Conservation (phyloP, 2,329 filamentous ascomycete genomes). For the Curvularia sp. region DNA sequence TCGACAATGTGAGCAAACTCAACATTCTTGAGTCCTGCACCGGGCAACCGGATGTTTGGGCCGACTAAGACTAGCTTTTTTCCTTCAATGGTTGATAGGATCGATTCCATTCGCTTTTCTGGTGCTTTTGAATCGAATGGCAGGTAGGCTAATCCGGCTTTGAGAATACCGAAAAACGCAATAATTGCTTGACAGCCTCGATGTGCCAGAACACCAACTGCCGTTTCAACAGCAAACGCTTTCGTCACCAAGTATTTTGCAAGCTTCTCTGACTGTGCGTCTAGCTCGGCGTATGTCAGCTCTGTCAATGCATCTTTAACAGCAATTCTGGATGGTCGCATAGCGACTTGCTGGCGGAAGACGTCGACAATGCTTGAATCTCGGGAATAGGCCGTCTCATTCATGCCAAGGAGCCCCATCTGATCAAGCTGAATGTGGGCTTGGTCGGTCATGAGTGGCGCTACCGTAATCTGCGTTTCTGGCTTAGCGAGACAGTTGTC, state of each 20-base stretch:
- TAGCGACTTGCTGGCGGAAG: slow-evolving; percentile 14
- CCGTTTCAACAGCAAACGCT: slow-evolving; percentile 8
- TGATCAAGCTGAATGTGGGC: background rate
- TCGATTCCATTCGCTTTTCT: slow-evolving; percentile 34
- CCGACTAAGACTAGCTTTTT: slow-evolving; percentile 49
- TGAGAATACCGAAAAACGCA: slow-evolving; percentile 52
- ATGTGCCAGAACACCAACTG: slow-evolving; percentile 28
- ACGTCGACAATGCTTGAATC: slow-evolving; percentile 14
- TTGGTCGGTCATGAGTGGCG: background rate
- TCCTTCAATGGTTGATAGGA: slow-evolving; percentile 55
- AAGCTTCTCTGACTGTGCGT: slow-evolving; percentile 10
- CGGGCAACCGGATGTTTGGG: background rate
- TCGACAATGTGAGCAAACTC: background rate
- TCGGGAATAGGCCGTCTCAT: slow-evolving; percentile 3
- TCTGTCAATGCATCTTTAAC: slow-evolving; percentile 14
- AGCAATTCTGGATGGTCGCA: slow-evolving; percentile 7
- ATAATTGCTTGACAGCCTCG: slow-evolving; percentile 32
- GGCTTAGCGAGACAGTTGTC: slow-evolving; percentile 11
- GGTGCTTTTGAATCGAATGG: slow-evolving; percentile 45
- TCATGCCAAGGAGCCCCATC: slow-evolving; percentile 1
- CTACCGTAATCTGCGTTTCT: background rate
- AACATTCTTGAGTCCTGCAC: background rate
- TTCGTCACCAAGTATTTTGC: slow-evolving; percentile 10
- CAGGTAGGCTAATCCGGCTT: slow-evolving; percentile 53
- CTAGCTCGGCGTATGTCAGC: slow-evolving; percentile 21